Evolutionary conservation across 139 green algal species (phyloP).

Genomic region (Micractinium sp.): DNA sequence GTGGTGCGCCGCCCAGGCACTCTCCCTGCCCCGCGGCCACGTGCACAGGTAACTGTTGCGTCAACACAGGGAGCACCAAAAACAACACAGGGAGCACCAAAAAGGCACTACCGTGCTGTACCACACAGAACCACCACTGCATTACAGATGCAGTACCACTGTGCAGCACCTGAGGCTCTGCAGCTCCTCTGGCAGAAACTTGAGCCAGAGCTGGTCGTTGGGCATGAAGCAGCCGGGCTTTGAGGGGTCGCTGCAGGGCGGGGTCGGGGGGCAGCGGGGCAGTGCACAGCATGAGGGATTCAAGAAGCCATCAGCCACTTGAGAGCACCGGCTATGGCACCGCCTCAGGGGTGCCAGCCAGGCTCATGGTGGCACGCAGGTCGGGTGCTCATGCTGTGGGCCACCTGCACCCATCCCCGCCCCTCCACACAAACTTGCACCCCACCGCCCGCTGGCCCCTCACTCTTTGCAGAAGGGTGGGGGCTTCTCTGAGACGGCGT

Average conservation of each 20-base stretch:
- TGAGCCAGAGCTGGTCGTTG: neutral
- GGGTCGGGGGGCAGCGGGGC: neutral
- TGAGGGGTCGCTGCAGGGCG: neutral
- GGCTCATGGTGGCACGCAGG: neutral
- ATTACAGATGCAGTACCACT: too few species aligned
- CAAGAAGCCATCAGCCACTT: neutral
- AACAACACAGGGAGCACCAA: too few species aligned
- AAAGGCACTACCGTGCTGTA: too few species aligned
- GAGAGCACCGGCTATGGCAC: neutral
- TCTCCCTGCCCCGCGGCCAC: too few species aligned
- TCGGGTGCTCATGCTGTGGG: neutral
- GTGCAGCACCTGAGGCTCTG: neutral
- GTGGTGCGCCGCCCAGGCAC: too few species aligned
- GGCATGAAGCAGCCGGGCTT: constrained; percentile 1
- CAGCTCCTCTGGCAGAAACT: neutral
- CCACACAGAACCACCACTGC: too few species aligned
- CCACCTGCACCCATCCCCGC: too few species aligned
- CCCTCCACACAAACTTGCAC: too few species aligned
- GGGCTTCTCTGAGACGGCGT: neutral
- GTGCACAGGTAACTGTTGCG: too few species aligned
- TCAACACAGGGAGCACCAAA: too few species aligned
- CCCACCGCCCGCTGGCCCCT: neutral
- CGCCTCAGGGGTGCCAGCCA: neutral
- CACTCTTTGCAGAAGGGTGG: neutral
- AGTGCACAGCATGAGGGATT: neutral